Percentiles rank a stretch among this genome's conserved stretches.
phyloP scores from a whole-genome alignment of 2,329 filamentous ascomycete species.

The Monosporascus sp. region DNA sequence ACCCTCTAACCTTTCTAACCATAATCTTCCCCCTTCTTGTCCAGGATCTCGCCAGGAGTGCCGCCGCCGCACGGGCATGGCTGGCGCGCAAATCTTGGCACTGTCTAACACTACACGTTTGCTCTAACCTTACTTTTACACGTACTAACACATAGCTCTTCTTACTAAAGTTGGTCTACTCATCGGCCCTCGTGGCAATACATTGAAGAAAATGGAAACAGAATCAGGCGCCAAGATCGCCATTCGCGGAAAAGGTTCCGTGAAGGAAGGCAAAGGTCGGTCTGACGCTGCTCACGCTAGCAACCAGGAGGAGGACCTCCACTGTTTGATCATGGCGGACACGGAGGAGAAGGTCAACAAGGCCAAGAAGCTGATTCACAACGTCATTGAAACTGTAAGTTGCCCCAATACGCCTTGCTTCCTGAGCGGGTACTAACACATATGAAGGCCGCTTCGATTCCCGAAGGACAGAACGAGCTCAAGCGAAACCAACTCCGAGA shows the following conservation, averaged over 20 bases:
- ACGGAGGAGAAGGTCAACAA: constrained; percentile 99
- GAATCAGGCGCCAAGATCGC: constrained; percentile 98
- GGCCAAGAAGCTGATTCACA: constrained; percentile 96
- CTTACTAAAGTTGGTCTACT: constrained; percentile 96
- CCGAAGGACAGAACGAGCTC: constrained; percentile 96
- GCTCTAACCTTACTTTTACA: constrained; percentile 34
- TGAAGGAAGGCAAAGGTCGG: constrained; percentile 98
- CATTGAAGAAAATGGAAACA: constrained; percentile 98
- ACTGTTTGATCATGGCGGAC: constrained; percentile 99
- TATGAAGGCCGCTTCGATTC: constrained; percentile 86
- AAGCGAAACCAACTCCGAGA: constrained; percentile 98
- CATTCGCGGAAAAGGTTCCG: constrained; percentile 98
- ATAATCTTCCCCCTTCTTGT: constrained; percentile 34
- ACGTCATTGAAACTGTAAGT: constrained; percentile 95
- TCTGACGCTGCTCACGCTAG: constrained; percentile 98
- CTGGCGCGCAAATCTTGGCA: constrained; percentile 23
- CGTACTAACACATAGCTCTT: constrained; percentile 89
- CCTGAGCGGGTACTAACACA: constrained; percentile 16
- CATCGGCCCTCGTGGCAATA: constrained; percentile 99
- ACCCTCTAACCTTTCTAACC: constrained; percentile 84
- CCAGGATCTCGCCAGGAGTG: constrained; percentile 43
- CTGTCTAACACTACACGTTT: constrained; percentile 30
- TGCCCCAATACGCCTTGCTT: not conserved
- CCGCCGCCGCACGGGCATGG: constrained; percentile 30
- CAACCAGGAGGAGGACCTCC: constrained; percentile 99